phyloP scores from a whole-genome alignment of 495 filamentous ascomycete genomes.

The Chlorociboria aeruginascens region DNA sequence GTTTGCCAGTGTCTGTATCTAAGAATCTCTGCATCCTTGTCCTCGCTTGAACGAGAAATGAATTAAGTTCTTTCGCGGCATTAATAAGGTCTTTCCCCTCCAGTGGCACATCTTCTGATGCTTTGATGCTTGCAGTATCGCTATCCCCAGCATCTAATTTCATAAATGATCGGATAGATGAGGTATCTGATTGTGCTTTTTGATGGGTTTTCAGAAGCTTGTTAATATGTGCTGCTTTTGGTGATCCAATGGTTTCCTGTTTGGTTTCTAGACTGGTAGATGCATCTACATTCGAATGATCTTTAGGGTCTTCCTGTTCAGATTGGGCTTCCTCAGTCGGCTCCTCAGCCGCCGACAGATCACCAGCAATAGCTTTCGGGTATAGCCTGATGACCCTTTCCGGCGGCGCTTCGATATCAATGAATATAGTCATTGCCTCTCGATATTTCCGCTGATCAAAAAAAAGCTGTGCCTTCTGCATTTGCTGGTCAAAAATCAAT shows the following conservation, averaged over 20 bases:
- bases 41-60: conserved; percentile 75
- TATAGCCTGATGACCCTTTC: conserved; percentile 81
- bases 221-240: conserved; percentile 31
- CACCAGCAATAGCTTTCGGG: conserved; percentile 72
- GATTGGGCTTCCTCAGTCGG: conserved; percentile 28
- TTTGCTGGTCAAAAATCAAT: conserved; percentile 55
- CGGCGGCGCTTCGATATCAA: conserved; percentile 68
- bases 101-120: conserved; percentile 33
- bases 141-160: conserved; percentile 35
- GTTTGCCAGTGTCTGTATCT: conserved; percentile 57
- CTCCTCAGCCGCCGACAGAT: conserved; percentile 47
- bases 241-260: conserved; percentile 28
- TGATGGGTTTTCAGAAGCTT: conserved; percentile 41
- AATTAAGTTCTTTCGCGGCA: conserved; percentile 69
- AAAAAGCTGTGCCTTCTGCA: conserved; percentile 56
- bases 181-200: conserved; percentile 44
- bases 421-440: conserved; percentile 85
- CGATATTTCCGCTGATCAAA: conserved; percentile 76
- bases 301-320: conserved; percentile 35
- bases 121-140: conserved; percentile 28
- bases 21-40: conserved; percentile 71
- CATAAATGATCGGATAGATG: conserved; percentile 52
- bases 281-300: conserved; percentile 24
- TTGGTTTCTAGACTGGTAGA: conserved; percentile 3
- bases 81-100: conserved; percentile 71